Evolutionary conservation across 352 stramenopile species (phyloP), one percentile per base, ranked within the genome.

Genomic region (Phytopythium montanum): DNA sequence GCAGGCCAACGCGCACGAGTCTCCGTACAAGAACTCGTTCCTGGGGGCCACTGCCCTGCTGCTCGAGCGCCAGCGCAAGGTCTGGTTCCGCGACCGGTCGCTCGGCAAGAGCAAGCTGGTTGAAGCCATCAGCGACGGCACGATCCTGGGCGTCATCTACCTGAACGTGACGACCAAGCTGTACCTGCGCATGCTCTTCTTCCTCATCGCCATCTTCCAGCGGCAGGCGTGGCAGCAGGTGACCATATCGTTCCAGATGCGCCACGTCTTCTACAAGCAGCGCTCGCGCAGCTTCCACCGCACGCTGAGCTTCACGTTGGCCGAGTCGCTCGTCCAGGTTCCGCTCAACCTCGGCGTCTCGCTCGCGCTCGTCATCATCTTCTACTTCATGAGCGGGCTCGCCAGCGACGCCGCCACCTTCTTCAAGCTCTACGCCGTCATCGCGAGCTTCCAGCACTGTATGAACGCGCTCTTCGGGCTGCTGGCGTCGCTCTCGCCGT

Each of bases 381-480:
- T 87, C 61, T 97, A 97, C 72, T 97, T 89, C 59, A 94, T 97
- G 80, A 91, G 91, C 64, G 88, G 87, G 3, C 66, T 95, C 26
- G 42, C 64, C n/a, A 39, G 42, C 5, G 69, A 71, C 38, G 62
- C 68, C 12, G 55, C 31, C 44, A 76, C 72, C 36, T 92, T 82
- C 59, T 68, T 93, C 36, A 69, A 80, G 38, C 91, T 78, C 38
- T 68, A 89, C 51, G 56, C 70, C 12, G 71, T 92, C 21, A 64
- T 93, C n/a, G 59, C 88, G 16, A 66, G 66, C n/a, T 96, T 93
- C 61, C 66, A 81, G 61, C 74, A 81, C 45, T 60, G 66, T 3
- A 77, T 78, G 31, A 48, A 29, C 2, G 65, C 71, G 10, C 79
- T 76, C 54, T 69, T 81, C 31, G 69, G 68, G n/a, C 54, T 81